Evolutionary conservation across 1,139 yeast species (phyloP).

Genomic region (Pichia sp.): DNA sequence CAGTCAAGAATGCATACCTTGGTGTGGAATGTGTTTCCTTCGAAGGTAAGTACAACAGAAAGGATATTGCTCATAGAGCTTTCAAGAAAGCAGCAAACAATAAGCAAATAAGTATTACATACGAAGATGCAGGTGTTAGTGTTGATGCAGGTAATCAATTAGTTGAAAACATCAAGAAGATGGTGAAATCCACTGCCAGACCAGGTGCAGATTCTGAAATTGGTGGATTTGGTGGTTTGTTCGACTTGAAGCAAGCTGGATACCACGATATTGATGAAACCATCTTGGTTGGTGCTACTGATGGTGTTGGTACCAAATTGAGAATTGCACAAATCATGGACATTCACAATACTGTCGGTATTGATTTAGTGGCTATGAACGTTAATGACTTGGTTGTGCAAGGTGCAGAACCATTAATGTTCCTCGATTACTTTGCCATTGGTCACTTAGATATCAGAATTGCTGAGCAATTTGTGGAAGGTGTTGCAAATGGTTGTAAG

Average conservation of each 20-base stretch:
- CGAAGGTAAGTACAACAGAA: conserved; percentile 72
- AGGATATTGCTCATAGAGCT: conserved; percentile 94
- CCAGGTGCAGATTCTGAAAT: conserved; percentile 97
- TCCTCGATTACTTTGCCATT: conserved; percentile 94
- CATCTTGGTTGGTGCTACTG: conserved; percentile 92
- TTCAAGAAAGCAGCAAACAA: conserved; percentile 39
- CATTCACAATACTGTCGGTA: conserved; percentile 94
- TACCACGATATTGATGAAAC: conserved; percentile 65
- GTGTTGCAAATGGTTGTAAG: conserved; percentile 96
- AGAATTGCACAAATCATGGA: conserved; percentile 87
- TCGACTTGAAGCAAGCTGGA: conserved; percentile 86
- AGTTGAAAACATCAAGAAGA: conserved; percentile 83
- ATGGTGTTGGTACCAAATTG: conserved; percentile 98
- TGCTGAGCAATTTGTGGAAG: conserved; percentile 85
- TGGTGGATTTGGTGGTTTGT: conserved; percentile 98
- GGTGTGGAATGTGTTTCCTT: conserved; percentile 77
- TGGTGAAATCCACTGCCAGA: conserved; percentile 92
- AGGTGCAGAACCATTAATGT: conserved; percentile 97
- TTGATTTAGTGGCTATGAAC: conserved; percentile 98
- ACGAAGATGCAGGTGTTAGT: conserved; percentile 94
- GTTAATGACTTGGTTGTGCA: conserved; percentile 96
- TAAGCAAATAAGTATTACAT: conserved; percentile 49
- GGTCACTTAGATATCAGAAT: conserved; percentile 80
- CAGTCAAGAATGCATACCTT: conserved; percentile 78
- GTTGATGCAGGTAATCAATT: conserved; percentile 90